Base-by-base conservation (phyloP, 2,329 filamentous ascomycete species). In the Cytospora piceicola region DNA sequence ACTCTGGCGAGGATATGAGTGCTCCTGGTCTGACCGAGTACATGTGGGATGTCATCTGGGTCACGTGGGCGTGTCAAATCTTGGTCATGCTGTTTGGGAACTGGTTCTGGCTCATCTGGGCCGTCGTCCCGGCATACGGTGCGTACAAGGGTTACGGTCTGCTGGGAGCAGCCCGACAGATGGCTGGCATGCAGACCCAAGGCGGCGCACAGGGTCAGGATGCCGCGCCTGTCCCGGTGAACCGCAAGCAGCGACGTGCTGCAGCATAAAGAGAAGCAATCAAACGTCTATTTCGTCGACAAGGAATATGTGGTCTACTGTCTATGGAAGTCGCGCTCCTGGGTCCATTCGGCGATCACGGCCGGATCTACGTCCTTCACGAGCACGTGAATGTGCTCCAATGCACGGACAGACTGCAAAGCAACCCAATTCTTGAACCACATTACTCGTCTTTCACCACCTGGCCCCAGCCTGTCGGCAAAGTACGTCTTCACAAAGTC, bases 371-470 rank as follows among this genome's bases (percentile, higher is more conserved):
- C 85, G 71, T 85, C 80, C 62, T 78, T 83, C 59, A 90, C 85
- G 72, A 90, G 74, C 39, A 98, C 88, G 77, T 98, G 94, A 73
- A 97, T 89, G 76, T 97, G 94, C 79, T 97, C 94, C 56, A 97
- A 82, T 3, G 91, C 86, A 72, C 94, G 87, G 52, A 97, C 90
- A 72, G 92, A 96, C 81, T 97, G 96, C 74, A 97, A 79, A 30
- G 88, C 88, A 67, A 88, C 88, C 93, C 93, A 97, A 72, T 97
- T 97, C 83, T 94, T 96, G 79, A 97, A 97, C 93, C 93, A 98
- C 67, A 93, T 75, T 54, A 90, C 86, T 58, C 78, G 80, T 7
- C 82, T 77, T 64, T 78, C 77, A n/a, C 82, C 83, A 4, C 76
- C 79, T 0, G 77, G 75, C 0, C 82, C 83, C 15, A 91, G 78